Base-by-base conservation (phyloP, 495 filamentous ascomycete species). In the Tuber indicum region DNA sequence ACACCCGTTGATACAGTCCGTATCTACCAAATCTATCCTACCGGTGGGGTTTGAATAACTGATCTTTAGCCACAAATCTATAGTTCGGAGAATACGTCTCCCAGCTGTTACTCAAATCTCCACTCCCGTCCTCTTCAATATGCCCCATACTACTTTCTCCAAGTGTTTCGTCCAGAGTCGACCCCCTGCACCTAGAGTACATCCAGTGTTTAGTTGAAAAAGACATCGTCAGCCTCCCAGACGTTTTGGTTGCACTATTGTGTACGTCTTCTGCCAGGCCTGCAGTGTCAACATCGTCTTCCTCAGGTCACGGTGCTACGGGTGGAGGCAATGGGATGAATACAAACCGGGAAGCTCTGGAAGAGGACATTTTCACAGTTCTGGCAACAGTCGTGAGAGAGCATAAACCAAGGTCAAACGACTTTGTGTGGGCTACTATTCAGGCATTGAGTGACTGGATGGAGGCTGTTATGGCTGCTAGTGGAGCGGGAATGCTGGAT, bases 401-500 rank as follows among this genome's bases (percentile, higher is more conserved):
- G 19, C 71, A 74, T 49, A 81, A 80, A 39, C 82, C 82, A 16
- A 84, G 80, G 36, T 77, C 77, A 32, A 39, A 79, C 12, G 82
- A 83, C 32, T 75, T 69, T 44, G 77, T 83, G 46, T 83, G 82
- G 82, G 74, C 82, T 14, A 79, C 79, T 23, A 74, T 83, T 16
- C 74, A 78, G 52, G 78, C 81, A 19, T 72, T 83, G 52, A 78
- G 74, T 43, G 81, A 82, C 10, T 83, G 81, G 81, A 81, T 85
- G 79, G 83, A 84, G 32, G 86, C 83, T 7, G 85, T 87, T 84
- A 87, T 88, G 85, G 78, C 83, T 32, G 81, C 70, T 85, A 87
- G 75, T 82, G 84, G 66, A 82, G 84, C 43, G 85, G 85, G 26
- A 82, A 85, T 70, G 81, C 84, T 39, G 84, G 85, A 72, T 86